Evolutionary conservation across 805 yeast species (phyloP).

Genomic region (Kodamaea fukazawae): DNA sequence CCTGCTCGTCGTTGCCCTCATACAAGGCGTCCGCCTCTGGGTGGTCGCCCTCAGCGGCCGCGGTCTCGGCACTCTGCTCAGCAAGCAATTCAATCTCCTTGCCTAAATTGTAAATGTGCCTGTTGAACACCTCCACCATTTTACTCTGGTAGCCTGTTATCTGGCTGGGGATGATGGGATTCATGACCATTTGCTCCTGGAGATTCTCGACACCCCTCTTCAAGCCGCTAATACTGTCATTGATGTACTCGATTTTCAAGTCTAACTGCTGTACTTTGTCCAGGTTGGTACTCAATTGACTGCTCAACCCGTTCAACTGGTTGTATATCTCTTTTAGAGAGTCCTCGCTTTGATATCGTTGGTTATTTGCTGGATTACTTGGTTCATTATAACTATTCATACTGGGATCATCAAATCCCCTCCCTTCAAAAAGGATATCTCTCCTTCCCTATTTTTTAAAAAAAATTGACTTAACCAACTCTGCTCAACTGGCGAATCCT

Average conservation of each 20-base stretch:
- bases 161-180: not conserved
- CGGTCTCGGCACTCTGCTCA: constrained; percentile 1
- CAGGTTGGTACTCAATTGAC: constrained; percentile 18
- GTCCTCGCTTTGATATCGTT: not conserved
- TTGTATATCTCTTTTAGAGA: constrained; percentile 11
- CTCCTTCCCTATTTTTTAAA: too few relatives aligned
- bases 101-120: constrained; percentile 17
- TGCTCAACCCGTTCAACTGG: constrained; percentile 16
- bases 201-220: constrained; percentile 15
- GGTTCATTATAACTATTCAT: too few relatives aligned
- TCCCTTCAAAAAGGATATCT: too few relatives aligned
- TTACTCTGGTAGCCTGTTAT: constrained; percentile 9
- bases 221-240: constrained; percentile 13
- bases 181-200: constrained; percentile 11
- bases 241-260: constrained; percentile 13
- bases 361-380: too few relatives aligned
- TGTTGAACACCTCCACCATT: constrained; percentile 19
- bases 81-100: constrained; percentile 22
- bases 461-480: too few relatives aligned
- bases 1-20: too few relatives aligned
- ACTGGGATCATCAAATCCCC: too few relatives aligned
- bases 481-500: too few relatives aligned
- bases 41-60: not conserved
- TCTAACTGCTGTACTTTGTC: constrained; percentile 22
- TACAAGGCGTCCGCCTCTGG: too few relatives aligned